Conservation (phyloP, 805 yeast species). For the Pichia insulana region DNA sequence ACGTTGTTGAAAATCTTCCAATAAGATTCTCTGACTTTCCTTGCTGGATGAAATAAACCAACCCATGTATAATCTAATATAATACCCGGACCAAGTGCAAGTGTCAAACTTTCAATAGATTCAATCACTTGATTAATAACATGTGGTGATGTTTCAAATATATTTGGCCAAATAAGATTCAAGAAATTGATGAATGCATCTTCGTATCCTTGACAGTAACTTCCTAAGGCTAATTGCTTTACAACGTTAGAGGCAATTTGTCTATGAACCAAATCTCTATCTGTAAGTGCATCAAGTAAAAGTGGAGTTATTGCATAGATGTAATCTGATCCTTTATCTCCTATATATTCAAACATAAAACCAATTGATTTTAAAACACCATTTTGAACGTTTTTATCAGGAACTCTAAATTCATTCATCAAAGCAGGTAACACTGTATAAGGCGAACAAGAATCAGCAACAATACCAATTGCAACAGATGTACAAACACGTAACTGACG, state of each 20-base stretch:
- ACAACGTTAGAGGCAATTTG: constrained; percentile 92
- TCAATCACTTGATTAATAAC: constrained; percentile 78
- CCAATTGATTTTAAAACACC: constrained; percentile 89
- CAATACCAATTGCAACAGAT: constrained; percentile 95
- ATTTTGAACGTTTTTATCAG: constrained; percentile 88
- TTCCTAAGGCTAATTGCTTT: constrained; percentile 70
- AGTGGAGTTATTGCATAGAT: constrained; percentile 72
- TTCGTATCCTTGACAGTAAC: constrained; percentile 66
- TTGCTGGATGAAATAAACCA: constrained; percentile 91
- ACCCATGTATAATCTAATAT: constrained; percentile 71
- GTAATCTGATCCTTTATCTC: constrained; percentile 72
- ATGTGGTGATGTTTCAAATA: constrained; percentile 93
- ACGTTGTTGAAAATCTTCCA: constrained; percentile 79
- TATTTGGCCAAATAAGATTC: constrained; percentile 77
- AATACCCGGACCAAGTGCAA: constrained; percentile 68
- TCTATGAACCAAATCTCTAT: constrained; percentile 85
- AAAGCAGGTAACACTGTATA: constrained; percentile 90
- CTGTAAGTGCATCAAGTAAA: constrained; percentile 81
- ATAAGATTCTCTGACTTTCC: constrained; percentile 72
- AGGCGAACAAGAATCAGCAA: constrained; percentile 88
- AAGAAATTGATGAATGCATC: constrained; percentile 78
- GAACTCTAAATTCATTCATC: constrained; percentile 90
- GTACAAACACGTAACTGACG: constrained; percentile 95
- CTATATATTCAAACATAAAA: constrained; percentile 87
- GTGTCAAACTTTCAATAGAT: constrained; percentile 63